Percentiles rank a stretch among this genome's conserved stretches.
Conservation (phyloP, 2,329 filamentous ascomycete species). For the Curvularia hawaiiensis region DNA sequence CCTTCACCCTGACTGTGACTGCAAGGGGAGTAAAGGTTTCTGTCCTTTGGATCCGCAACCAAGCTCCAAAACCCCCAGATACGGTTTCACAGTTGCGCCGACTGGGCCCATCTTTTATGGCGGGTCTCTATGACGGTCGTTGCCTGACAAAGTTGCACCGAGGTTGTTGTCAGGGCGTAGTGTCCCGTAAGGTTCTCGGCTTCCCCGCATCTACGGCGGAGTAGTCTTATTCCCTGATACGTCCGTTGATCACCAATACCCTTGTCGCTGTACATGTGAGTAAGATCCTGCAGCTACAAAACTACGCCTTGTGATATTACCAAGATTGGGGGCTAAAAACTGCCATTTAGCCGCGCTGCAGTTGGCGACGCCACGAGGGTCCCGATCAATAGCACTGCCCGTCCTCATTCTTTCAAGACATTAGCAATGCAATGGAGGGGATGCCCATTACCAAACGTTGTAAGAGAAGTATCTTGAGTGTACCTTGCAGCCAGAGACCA, state of each 20-base stretch:
- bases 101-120: not conserved
- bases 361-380: too few species aligned
- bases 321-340: not conserved
- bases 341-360: too few species aligned
- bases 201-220: constrained; percentile 3
- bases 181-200: not conserved
- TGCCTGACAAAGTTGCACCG: not conserved
- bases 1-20: not conserved
- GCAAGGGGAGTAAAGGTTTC: not conserved
- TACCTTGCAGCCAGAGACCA: not conserved
- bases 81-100: not conserved
- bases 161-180: constrained; percentile 5
- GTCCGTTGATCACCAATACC: not conserved
- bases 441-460: too few species aligned
- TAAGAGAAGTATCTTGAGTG: too few species aligned
- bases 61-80: not conserved
- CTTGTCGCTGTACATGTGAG: not conserved
- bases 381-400: too few species aligned
- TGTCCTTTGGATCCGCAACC: not conserved
- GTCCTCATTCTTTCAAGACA: too few species aligned
- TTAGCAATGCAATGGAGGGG: too few species aligned
- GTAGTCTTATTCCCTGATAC: not conserved
- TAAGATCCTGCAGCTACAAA: not conserved
- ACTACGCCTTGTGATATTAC: not conserved
- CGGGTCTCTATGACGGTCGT: not conserved